Base-by-base conservation (phyloP, 2,329 filamentous ascomycete species). In the Fusarium piperis region DNA sequence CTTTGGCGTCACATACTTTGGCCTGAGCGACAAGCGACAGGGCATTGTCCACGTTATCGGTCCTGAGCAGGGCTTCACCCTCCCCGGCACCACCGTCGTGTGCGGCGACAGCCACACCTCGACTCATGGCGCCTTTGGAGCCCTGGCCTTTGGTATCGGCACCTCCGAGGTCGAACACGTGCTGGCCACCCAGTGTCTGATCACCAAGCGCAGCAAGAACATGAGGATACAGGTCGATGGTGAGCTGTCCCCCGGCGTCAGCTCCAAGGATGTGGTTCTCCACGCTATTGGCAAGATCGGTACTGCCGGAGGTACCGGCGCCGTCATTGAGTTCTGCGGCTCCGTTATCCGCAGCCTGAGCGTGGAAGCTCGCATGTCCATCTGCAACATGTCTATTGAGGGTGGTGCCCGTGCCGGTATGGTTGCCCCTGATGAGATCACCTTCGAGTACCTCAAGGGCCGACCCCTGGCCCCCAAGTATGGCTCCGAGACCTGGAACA, bases 331-430 rank as follows among this genome's bases (percentile, higher is more conserved):
- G 85, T 99, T 95, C 86, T 97, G 94, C 79, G 96, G 96, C 67
- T 97, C 95, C 58, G 94, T 96, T 68, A 98, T 99, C 80, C 91
- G 94, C 75, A 85, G 84, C 68, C 87, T 98, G 76, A 97, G 94
- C 83, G 97, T 99, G 90, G 96, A 98, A 83, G 96, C 95, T 46
- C 91, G 96, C 75, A 98, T 99, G 96, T 98, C 95, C 71, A 97
- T 99, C 81, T 98, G 96, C 87, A 99, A 99, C 86, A 98, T 98
- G 96, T 94, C 95, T 15, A 98, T 98, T 76, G 96, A 99, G 86
- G 96, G 88, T 75, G 96, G 96, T 83, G 96, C 96, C 53, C 90
- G 96, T 84, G 95, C 95, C 67, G 96, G 96, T 74, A 97, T 99
- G 94, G 92, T 99, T 66, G 96, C 96, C 11, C 96, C 96, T 6